Conservation (phyloP, 257 asterid genomes). For the Nicotiana otophora region DNA sequence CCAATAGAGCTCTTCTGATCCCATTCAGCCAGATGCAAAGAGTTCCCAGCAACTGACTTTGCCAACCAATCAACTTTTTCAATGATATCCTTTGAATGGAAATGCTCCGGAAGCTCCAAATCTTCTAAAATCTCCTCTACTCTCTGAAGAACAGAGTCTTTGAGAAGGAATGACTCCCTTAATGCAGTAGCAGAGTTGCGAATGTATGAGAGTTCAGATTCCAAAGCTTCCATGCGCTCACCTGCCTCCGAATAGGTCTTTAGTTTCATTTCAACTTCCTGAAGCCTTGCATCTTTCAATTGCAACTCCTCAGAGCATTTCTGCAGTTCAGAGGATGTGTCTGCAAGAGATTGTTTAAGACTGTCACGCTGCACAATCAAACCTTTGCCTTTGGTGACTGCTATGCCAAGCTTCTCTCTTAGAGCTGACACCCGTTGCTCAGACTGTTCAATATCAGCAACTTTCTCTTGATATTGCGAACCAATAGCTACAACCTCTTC, state of each 20-base stretch:
- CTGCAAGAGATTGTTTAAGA: constrained; percentile 87
- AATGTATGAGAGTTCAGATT: constrained; percentile 94
- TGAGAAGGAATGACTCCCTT: constrained; percentile 95
- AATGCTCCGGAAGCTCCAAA: constrained; percentile 89
- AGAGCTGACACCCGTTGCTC: constrained; percentile 86
- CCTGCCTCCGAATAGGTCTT: constrained; percentile 89
- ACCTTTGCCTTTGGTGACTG: constrained; percentile 96
- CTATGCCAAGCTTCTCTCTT: constrained; percentile 92
- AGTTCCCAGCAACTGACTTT: constrained; percentile 55
- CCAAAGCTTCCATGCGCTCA: constrained; percentile 98
- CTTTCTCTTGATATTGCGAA: constrained; percentile 54
- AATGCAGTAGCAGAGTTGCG: constrained; percentile 95
- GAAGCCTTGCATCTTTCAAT: constrained; percentile 60
- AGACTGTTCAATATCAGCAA: constrained; percentile 76
- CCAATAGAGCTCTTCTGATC: constrained; percentile 56
- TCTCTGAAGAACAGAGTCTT: constrained; percentile 92
- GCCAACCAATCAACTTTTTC: constrained; percentile 92
- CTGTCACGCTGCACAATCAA: constrained; percentile 86
- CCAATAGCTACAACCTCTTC: constrained; percentile 42
- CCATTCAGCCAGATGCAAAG: constrained; percentile 53
- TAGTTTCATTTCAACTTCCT: constrained; percentile 78
- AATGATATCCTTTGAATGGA: constrained; percentile 73
- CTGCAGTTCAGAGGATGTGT: constrained; percentile 64
- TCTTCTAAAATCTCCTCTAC: constrained; percentile 95
- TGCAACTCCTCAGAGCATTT: constrained; percentile 71